A percentile compares a stretch with the other conserved stretches of the same genome.
These are phyloP conservation scores for Elaeis oleifera DNA, from an alignment of 202 grass and related monocot species.

Conservation along the genomic window DNA sequence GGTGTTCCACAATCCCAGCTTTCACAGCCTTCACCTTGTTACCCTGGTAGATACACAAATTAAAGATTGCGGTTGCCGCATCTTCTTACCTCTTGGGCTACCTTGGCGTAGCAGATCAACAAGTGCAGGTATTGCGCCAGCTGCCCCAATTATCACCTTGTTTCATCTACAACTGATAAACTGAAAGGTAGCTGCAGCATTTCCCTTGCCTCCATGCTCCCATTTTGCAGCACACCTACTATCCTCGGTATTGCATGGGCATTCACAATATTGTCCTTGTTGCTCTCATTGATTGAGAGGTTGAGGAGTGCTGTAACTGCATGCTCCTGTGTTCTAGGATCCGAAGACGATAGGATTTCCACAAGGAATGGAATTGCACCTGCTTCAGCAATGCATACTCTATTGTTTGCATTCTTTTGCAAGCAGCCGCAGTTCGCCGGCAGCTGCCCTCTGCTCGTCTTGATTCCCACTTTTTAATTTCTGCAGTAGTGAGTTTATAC, in stretches of 20 bases:
- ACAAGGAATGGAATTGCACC: slow-evolving; percentile 76
- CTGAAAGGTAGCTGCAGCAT: slow-evolving; percentile 88
- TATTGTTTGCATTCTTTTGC: slow-evolving; percentile 84
- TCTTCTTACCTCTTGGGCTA: slow-evolving; percentile 92
- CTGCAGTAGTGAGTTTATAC: slow-evolving; percentile 50
- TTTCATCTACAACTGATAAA: slow-evolving; percentile 90
- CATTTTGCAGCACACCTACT: slow-evolving; percentile 71
- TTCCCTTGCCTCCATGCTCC: slow-evolving; percentile 98
- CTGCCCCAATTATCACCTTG: slow-evolving; percentile 63
- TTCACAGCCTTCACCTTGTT: slow-evolving; percentile 80
- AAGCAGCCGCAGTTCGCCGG: slow-evolving; percentile 83
- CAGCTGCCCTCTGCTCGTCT: slow-evolving; percentile 80
- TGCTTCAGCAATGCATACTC: slow-evolving; percentile 78
- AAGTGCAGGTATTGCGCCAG: slow-evolving; percentile 77
- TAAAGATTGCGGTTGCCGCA: slow-evolving; percentile 90
- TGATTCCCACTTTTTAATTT: slow-evolving; percentile 55
- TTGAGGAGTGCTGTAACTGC: slow-evolving; percentile 90
- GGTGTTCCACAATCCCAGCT: slow-evolving; percentile 66
- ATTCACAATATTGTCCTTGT: slow-evolving; percentile 71
- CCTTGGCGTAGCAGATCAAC: slow-evolving; percentile 75
- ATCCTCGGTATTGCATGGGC: slow-evolving; percentile 79
- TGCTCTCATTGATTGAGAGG: slow-evolving; percentile 88
- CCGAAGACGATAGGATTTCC: slow-evolving; percentile 62
- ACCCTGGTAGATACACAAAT: slow-evolving; percentile 88
- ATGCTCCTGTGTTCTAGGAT: slow-evolving; percentile 84